Evolutionary conservation across 305 asterid species (phyloP), one percentile per base, ranked within the genome.

Genomic region (Fraxinus latifolia): DNA sequence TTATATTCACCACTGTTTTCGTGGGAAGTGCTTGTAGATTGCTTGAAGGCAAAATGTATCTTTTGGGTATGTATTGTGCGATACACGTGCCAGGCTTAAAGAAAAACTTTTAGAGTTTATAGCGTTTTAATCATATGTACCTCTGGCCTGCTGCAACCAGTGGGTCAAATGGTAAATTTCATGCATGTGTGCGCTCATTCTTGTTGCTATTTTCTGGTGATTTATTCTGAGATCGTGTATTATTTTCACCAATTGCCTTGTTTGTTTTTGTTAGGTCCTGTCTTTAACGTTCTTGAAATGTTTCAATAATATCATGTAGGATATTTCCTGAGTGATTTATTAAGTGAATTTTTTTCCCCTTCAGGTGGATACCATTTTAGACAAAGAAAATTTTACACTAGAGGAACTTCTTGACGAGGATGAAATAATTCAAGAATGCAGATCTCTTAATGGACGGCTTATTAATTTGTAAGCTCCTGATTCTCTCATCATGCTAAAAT

Each of bases 321-420:
- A 19, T 19, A 21, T 58, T 58, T 58, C 29, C 29, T 58, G 68
- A 58, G 67, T 58, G 68, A 58, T 19, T 19, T 19, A 58, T 19
- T 58, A 55, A 17, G 25, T 17, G 67, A 58, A 6, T 25, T 11
- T 50, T 86, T 74, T 86, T 37, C 11, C 11, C 34, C 34, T 31
- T 31, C 34, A 39, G 99, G 97, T 95, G 96, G 99, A 94, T 83
- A 77, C 95, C 17, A 87, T 95, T 80, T 83, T 95, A 84, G 99
- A 95, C 85, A 95, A 93, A 87, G 94, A 93, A 23, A 90, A 90
- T 62, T 93, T 89, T 76, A 91, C 97, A 8, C 78, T 94, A 83
- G 97, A 92, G 85, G 99, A 95, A 86, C 93, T 95, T 83, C 86
- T 95, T 92, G 98, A 94, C 7, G 99, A 94, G 91, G 99, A 95